Conservation (phyloP, 768 basidiomycete species). For the Naganishia vaughanmartiniae region DNA sequence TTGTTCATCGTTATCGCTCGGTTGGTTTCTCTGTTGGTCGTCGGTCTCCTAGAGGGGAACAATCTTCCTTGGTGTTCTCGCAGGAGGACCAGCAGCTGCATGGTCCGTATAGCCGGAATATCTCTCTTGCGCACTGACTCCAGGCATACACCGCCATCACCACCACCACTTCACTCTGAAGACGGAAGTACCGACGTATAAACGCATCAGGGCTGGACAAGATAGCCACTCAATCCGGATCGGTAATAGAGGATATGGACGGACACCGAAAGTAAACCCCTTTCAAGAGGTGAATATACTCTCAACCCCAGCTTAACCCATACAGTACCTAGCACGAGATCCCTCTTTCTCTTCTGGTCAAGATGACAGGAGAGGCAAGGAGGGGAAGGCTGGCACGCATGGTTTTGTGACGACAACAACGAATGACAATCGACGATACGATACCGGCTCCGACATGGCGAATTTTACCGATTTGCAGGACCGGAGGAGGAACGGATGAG, state of each 20-base stretch:
- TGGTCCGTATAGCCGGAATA: conserved; percentile 25
- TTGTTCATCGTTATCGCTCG: too few relatives aligned
- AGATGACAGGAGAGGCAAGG: not conserved
- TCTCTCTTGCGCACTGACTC: too few relatives aligned
- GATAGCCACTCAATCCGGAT: not conserved
- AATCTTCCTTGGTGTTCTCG: conserved; percentile 32
- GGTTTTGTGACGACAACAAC: not conserved
- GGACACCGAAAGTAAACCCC: not conserved
- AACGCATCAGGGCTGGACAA: not conserved
- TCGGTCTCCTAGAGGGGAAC: not conserved
- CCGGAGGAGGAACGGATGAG: too few relatives aligned
- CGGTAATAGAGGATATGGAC: not conserved
- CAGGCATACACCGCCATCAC: too few relatives aligned
- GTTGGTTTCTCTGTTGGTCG: too few relatives aligned
- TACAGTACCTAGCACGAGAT: too few relatives aligned
- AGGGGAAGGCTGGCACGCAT: not conserved
- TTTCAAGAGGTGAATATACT: not conserved
- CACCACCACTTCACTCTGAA: not conserved
- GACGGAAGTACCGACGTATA: not conserved
- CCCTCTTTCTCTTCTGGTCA: not conserved
- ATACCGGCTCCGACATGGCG: not conserved
- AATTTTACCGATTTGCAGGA: too few relatives aligned
- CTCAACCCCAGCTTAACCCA: too few relatives aligned
- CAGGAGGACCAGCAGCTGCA: conserved; percentile 32
- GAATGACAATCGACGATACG: not conserved